Conservation (phyloP, 2,329 filamentous ascomycete genomes). For the Pestalotiopsis sp. region DNA sequence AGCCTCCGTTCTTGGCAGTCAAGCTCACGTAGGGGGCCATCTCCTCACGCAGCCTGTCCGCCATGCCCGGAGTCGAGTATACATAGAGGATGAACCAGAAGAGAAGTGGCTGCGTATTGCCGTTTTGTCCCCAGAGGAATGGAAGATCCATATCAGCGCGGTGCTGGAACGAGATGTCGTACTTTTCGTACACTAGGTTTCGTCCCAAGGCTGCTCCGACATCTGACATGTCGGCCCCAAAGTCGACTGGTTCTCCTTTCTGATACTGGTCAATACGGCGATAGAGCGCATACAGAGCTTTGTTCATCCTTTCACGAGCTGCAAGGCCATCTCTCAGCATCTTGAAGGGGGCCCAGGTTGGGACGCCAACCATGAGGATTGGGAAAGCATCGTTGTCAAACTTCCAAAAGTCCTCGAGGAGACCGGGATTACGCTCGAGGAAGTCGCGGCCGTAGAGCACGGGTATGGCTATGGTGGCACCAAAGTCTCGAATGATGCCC, state of each 20-base stretch:
- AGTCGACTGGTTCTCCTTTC: slow-evolving; percentile 17
- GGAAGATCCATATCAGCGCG: slow-evolving; percentile 15
- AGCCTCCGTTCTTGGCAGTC: background rate
- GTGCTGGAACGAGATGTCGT: slow-evolving; percentile 10
- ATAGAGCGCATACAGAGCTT: slow-evolving; percentile 15
- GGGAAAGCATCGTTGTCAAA: slow-evolving; percentile 21
- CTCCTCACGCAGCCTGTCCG: slow-evolving; percentile 15
- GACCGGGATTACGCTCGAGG: slow-evolving; percentile 13
- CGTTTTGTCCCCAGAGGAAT: slow-evolving; percentile 17
- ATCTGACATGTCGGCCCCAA: slow-evolving; percentile 21
- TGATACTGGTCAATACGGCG: slow-evolving; percentile 19
- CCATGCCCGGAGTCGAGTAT: slow-evolving; percentile 17
- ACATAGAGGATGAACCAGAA: slow-evolving; percentile 18
- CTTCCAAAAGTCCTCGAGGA: slow-evolving; percentile 20
- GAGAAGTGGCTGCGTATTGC: slow-evolving; percentile 15
- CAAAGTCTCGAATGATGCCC: slow-evolving; percentile 19
- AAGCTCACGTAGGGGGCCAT: slow-evolving; percentile 15
- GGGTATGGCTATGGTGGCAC: slow-evolving; percentile 17
- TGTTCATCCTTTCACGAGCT: slow-evolving; percentile 14
- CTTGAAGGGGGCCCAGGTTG: slow-evolving; percentile 18
- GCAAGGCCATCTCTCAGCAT: slow-evolving; percentile 15
- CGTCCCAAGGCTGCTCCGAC: slow-evolving; percentile 16
- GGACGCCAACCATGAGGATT: slow-evolving; percentile 18
- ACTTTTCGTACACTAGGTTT: slow-evolving; percentile 13
- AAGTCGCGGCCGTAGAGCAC: slow-evolving; percentile 19